These are phyloP conservation scores for Flaveria trinervia DNA, from an alignment of 129 eudicot species.

Conservation along the genomic window DNA sequence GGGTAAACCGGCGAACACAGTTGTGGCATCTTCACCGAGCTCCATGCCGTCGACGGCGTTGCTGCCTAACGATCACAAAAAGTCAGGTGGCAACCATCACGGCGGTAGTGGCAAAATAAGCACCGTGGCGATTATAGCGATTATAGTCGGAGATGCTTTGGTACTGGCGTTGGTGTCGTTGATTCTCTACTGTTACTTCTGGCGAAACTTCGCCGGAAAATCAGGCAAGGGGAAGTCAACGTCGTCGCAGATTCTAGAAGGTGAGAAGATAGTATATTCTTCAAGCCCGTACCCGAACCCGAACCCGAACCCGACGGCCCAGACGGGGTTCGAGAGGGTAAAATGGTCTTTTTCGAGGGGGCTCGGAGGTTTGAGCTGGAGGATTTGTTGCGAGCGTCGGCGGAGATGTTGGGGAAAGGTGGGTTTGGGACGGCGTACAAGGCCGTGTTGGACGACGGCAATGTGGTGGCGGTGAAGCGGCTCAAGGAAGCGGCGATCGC, in stretches of 20 bases:
- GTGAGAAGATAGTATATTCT: constrained; percentile 77
- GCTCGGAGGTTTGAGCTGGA: constrained; percentile 68
- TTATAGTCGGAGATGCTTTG: constrained; percentile 40
- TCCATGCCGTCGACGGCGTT: constrained; percentile 45
- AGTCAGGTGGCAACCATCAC: constrained; percentile 25
- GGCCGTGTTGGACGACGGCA: constrained; percentile 56
- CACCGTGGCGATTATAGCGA: constrained; percentile 32
- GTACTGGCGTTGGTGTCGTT: constrained; percentile 38
- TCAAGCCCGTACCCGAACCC: constrained; percentile 41
- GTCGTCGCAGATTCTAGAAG: constrained; percentile 46
- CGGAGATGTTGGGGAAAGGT: constrained; percentile 71
- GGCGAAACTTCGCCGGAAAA: constrained; percentile 31
- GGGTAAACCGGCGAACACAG: constrained; percentile 33
- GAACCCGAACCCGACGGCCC: constrained; percentile 37
- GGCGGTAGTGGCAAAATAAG: constrained; percentile 27
- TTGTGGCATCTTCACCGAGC: constrained; percentile 50
- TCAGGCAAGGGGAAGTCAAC: constrained; percentile 27
- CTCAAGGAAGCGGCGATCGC: constrained; percentile 47
- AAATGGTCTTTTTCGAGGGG: constrained; percentile 88
- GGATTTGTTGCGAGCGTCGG: constrained; percentile 57
- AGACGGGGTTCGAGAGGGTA: constrained; percentile 69
- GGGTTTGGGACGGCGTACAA: constrained; percentile 64
- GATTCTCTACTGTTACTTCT: constrained; percentile 39
- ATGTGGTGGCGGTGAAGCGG: constrained; percentile 59
- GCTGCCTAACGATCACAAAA: constrained; percentile 31